These are phyloP conservation scores for Zasmidium angulare DNA, from an alignment of 2,329 filamentous ascomycete genomes.

Conservation along the genomic window DNA sequence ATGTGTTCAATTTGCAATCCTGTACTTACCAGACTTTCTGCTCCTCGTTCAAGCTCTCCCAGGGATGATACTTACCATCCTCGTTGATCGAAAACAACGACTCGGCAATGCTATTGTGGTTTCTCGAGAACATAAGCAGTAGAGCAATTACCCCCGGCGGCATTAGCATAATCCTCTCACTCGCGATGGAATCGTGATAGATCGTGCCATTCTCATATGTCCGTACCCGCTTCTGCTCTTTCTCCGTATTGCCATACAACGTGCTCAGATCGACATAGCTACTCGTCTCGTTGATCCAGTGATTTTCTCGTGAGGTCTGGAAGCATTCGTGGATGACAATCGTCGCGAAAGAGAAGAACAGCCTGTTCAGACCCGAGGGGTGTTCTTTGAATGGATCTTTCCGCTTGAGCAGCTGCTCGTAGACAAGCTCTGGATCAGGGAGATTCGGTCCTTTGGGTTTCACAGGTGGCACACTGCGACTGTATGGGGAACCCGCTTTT, in stretches of 20 bases:
- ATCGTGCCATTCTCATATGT: slow-evolving; percentile 46
- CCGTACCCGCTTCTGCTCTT: slow-evolving; percentile 44
- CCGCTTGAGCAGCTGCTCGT: slow-evolving; percentile 46
- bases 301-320: slow-evolving; percentile 42
- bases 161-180: slow-evolving; percentile 50
- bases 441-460: slow-evolving; percentile 53
- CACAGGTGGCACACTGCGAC: slow-evolving; percentile 45
- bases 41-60: slow-evolving; percentile 40
- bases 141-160: slow-evolving; percentile 47
- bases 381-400: slow-evolving; percentile 42
- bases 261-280: slow-evolving; percentile 51
- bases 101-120: slow-evolving; percentile 47
- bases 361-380: slow-evolving; percentile 45
- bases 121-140: slow-evolving; percentile 46
- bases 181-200: slow-evolving; percentile 46
- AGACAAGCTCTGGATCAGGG: slow-evolving; percentile 50
- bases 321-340: slow-evolving; percentile 52
- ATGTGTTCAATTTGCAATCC: not conserved
- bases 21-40: slow-evolving; percentile 40
- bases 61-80: slow-evolving; percentile 43
- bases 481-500: slow-evolving; percentile 51
- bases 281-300: slow-evolving; percentile 48
- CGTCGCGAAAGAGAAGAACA: slow-evolving; percentile 51
- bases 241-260: slow-evolving; percentile 46
- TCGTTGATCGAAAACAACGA: slow-evolving; percentile 46